Base-by-base conservation (phyloP, 2,329 filamentous ascomycete genomes). In the Magnaporthiopsis rhizophila region DNA sequence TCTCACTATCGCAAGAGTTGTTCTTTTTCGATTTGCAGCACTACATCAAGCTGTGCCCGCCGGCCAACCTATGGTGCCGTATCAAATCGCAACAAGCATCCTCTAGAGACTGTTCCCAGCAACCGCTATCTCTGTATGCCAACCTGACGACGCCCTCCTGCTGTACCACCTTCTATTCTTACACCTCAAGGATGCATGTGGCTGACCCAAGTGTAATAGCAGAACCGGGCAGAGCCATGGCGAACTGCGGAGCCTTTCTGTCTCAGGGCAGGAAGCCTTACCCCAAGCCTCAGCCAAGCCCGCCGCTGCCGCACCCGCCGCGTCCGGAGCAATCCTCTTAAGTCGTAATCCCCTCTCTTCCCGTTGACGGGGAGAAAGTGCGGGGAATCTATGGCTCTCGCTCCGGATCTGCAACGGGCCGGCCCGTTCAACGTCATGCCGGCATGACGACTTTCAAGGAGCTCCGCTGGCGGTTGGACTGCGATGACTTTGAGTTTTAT, bases 301-400 rank as follows among this genome's bases (percentile, higher is more conserved):
- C 67, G 62, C 67, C 67, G 24, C 61, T 66, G 60, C 67, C 66
- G 34, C 64, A 62, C n/a, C 67, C 65, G 32, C 62, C 63, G 15
- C 18, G 26, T 30, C 65, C 66, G 6, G 64, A 67, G 45, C 30
- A 50, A 12, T 34, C 62, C n/a, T 34, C 62, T 18, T 26, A 26
- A 18, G 32, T 56, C 61, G 38, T 30, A 30, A 30, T 7, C 32
- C 34, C 24, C 60, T 62, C 62, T 21, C n/a, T 53, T 6, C 18
- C n/a, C 21, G 18, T 24, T 53, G 18, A 8, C 45, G 45, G 21
- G 45, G 45, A 53, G 15, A 45, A 45, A 45, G 38, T 18, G 13
- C 15, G 38, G 38, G 38, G 38, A 53, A 24, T 11, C 11, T 21
- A n/a, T 11, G 45, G 8, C 45, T 4, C n/a, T 53, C 45, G 8